Base-by-base conservation (phyloP, 2,329 filamentous ascomycete genomes). In the Curvularia spicifera region DNA sequence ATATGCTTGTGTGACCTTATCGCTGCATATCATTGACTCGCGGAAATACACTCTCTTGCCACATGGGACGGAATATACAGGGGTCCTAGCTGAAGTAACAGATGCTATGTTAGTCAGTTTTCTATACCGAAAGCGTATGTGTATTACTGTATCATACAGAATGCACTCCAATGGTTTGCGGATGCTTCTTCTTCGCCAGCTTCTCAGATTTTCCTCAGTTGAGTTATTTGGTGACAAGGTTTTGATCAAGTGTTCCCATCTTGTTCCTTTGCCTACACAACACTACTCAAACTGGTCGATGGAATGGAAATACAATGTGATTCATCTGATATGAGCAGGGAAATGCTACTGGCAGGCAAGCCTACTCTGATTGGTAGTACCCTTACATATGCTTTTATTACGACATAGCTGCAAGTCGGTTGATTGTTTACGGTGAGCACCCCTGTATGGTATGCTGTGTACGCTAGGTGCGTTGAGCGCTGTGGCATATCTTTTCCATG, bases 1-100 rank as follows among this genome's bases (percentile, higher is more conserved):
- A 13, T 47, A 54, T 43, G 35, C 9, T 15, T 49, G 47, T 54
- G 50, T 44, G 35, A 20, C 39, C 43, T 43, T 24, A 29, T 45
- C 24, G 26, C 12, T n/a, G 40, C 40, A 24, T 28, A 51, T 56
- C 9, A 39, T 39, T 39, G 47, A 20, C 47, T 56, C 22, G 53
- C 49, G 46, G 53, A 44, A 37, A 39, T 51, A 26, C 31, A 45
- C 26, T 28, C 43, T 35, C 33, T 35, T 15, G 13, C 13, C 33
- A 13, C 33, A 35, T 35, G 33, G 33, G 33, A 35, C 33, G 13
- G 33, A 35, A 35, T 12, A 35, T 35, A n/a, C 33, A 35, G 13
- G 33, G 33, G 5, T 15, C 31, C 33, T 35, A 15, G 33, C 13
- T 13, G 33, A 35, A n/a, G 33, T 15, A 15, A 35, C 33, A 35